These are phyloP conservation scores for Naganishia vishniacii DNA, from an alignment of 768 basidiomycete species.

Conservation along the genomic window DNA sequence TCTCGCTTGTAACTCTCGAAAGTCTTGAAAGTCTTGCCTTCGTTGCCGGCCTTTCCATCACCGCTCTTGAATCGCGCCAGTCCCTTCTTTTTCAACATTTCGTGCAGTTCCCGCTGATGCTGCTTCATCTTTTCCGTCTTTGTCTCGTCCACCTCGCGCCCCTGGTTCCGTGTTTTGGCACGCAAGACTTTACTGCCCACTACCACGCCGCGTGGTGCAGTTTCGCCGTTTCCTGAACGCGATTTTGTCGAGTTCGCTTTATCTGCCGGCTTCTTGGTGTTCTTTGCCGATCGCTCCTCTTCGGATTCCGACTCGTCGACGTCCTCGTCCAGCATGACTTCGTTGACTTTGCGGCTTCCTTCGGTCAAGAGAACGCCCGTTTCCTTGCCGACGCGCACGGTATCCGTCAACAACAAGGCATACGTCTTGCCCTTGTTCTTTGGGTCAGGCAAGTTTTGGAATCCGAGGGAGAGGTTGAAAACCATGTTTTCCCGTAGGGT, in stretches of 20 bases:
- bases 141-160: slow-evolving; percentile 74
- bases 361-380: slow-evolving; percentile 64
- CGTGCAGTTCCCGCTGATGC: slow-evolving; percentile 80
- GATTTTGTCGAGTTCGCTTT: slow-evolving; percentile 47
- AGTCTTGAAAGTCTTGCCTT: slow-evolving; percentile 88
- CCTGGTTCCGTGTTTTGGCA: slow-evolving; percentile 82
- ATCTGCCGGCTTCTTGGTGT: slow-evolving; percentile 54
- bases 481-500: slow-evolving; percentile 73
- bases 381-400: slow-evolving; percentile 67
- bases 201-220: slow-evolving; percentile 49
- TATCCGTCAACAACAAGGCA: slow-evolving; percentile 80
- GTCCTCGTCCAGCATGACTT: slow-evolving; percentile 57
- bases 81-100: slow-evolving; percentile 69
- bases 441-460: slow-evolving; percentile 71
- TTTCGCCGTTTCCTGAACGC: slow-evolving; percentile 31
- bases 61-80: slow-evolving; percentile 75
- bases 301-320: slow-evolving; percentile 49
- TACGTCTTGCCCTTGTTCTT: slow-evolving; percentile 70
- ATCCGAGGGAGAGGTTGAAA: slow-evolving; percentile 76
- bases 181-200: slow-evolving; percentile 79
- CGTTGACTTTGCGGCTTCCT: slow-evolving; percentile 74
- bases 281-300: slow-evolving; percentile 55
- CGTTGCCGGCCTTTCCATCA: slow-evolving; percentile 66
- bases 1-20: slow-evolving; percentile 98
- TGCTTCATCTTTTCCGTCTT: slow-evolving; percentile 72